Evolutionary conservation across 495 filamentous ascomycete genomes (phyloP).

Genomic region (Acidomyces sp.): DNA sequence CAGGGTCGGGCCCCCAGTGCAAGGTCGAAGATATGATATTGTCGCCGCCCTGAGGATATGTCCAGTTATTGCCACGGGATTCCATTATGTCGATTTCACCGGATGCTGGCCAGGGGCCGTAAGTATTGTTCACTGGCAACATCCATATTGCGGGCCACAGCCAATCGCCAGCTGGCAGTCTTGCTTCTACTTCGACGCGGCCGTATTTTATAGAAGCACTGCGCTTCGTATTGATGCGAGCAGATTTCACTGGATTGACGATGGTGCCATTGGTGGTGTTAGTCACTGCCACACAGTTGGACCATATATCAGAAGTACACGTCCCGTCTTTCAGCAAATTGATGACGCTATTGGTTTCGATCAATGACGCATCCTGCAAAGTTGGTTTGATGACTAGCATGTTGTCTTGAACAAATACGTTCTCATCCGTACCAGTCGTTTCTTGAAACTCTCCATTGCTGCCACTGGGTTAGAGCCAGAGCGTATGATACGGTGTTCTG

Average conservation of each 20-base stretch:
- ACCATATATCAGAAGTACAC: conserved; percentile 45
- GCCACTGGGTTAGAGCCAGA: not conserved
- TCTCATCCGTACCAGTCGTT: conserved; percentile 56
- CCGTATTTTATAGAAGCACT: conserved; percentile 66
- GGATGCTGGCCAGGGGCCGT: conserved; percentile 64
- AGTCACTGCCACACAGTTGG: conserved; percentile 49
- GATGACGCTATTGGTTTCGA: conserved; percentile 49
- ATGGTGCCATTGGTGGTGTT: conserved; percentile 60
- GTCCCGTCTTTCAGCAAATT: conserved; percentile 50
- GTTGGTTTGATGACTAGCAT: conserved; percentile 64
- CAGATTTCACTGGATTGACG: conserved; percentile 67
- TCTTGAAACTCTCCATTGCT: conserved; percentile 74
- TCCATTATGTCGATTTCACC: conserved; percentile 83
- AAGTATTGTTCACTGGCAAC: conserved; percentile 59
- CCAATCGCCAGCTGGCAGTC: conserved; percentile 67
- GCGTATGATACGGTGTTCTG: not conserved
- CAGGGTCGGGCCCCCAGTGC: conserved; percentile 61
- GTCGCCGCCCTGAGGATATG: conserved; percentile 61
- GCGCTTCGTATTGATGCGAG: conserved; percentile 57
- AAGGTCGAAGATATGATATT: conserved; percentile 69
- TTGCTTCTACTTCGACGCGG: conserved; percentile 65
- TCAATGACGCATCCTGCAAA: conserved; percentile 50
- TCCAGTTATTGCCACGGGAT: conserved; percentile 65
- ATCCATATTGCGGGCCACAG: conserved; percentile 90
- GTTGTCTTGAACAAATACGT: conserved; percentile 57